Conservation (phyloP, 257 asterid genomes). For the Scutellaria minor region DNA sequence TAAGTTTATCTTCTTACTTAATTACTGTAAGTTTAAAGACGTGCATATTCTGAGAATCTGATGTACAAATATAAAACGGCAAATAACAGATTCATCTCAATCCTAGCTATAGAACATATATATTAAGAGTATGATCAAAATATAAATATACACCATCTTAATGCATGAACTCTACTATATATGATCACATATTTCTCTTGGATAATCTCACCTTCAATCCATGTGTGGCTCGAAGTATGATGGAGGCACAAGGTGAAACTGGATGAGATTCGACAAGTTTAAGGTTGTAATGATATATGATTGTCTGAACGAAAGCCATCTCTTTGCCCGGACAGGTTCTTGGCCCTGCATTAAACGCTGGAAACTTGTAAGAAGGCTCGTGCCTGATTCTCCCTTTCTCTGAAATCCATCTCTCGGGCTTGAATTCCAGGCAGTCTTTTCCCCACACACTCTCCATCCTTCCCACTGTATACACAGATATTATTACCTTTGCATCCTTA, state of each 20-base stretch:
- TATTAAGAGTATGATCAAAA: too few relatives aligned
- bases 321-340: constrained; percentile 52
- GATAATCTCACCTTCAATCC: constrained; percentile 51
- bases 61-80: too few relatives aligned
- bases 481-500: constrained; percentile 28
- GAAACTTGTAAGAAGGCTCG: constrained; percentile 50
- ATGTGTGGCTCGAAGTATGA: constrained; percentile 48
- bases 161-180: too few relatives aligned
- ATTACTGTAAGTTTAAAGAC: too few relatives aligned
- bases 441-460: constrained; percentile 57
- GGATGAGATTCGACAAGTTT: constrained; percentile 39
- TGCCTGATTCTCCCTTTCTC: constrained; percentile 30
- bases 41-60: too few relatives aligned
- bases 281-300: constrained; percentile 37
- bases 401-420: constrained; percentile 52
- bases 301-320: constrained; percentile 49
- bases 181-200: constrained; percentile 26
- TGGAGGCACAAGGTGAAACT: constrained; percentile 47
- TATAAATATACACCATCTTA: too few relatives aligned
- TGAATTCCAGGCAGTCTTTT: constrained; percentile 49
- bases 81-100: too few relatives aligned
- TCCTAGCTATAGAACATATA: too few relatives aligned
- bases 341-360: constrained; percentile 56
- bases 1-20: too few relatives aligned
- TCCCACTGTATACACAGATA: constrained; percentile 46